Base-by-base conservation (phyloP, 129 eudicot genomes). In the Gnaphalium uliginosum region DNA sequence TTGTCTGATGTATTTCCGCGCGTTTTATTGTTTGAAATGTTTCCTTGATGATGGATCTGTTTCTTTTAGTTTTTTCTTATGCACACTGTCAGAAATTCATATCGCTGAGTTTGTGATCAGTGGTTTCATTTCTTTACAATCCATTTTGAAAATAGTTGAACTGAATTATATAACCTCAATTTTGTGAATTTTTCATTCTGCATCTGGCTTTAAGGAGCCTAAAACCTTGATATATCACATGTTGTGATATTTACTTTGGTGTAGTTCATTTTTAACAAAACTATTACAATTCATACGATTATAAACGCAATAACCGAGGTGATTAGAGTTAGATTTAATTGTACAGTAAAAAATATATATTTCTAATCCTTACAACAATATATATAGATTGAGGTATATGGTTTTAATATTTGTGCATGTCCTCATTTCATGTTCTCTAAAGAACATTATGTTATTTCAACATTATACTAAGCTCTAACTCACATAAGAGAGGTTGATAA, bases 151-250 rank as follows among this genome's bases (percentile, higher is more conserved):
- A 62, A 51, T 50, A 74, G 51, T 74, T 27, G 2, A 74, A 30
- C 8, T 76, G 43, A 78, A 46, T 69, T 1, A 41, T 68, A 25
- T n/a, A 10, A 68, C 46, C 22, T 74, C 14, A 41, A 26, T 41
- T 27, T 18, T 39, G 68, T 77, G 81, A 60, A 37, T 10, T 68
- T n/a, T 43, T 68, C 81, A 18, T 77, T 77, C 41, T 69, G 81
- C 51, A 41, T 69, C 60, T 69, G 76, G 76, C 41, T 18, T 69
- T 69, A 27, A 59, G n/a, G 30, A 68, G 27, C 48, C 61, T 26
- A 77, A 37, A 76, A 26, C 33, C 81, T 37, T 43, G 29, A 77
- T 14, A 33, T n/a, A 65, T 66, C 56, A 29, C 23, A 33, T 64
- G n/a, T n/a, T 1, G 24, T 26, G 11, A 25, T 56, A 27, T 77